Evolutionary conservation across 1,284 basidiomycete genomes (phyloP).

Genomic region (Puccinia horiana): DNA sequence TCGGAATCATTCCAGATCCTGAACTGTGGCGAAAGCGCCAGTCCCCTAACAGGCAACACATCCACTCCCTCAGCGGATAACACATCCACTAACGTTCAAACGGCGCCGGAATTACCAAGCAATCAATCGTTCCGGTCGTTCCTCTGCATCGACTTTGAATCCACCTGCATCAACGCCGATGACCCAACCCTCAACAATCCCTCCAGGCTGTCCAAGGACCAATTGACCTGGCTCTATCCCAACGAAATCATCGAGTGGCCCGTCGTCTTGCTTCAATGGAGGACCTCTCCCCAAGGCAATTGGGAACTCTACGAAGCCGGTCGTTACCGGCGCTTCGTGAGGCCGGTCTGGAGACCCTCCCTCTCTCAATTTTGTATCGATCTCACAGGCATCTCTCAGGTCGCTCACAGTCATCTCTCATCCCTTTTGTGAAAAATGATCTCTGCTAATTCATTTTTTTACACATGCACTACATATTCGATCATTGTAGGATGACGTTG

Average conservation of each 20-base stretch:
- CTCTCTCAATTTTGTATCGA: slow-evolving; percentile 80
- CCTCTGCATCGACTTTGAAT: slow-evolving; percentile 45
- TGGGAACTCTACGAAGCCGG: slow-evolving; percentile 67
- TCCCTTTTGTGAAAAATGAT: neutral
- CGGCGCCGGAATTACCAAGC: neutral
- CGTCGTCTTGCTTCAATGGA: slow-evolving; percentile 46
- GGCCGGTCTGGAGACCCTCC: slow-evolving; percentile 78
- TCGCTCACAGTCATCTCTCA: slow-evolving; percentile 56
- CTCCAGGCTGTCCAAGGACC: neutral
- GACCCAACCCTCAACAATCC: slow-evolving; percentile 38
- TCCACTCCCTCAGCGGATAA: neutral
- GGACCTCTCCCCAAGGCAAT: slow-evolving; percentile 39
- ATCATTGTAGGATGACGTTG: slow-evolving; percentile 70
- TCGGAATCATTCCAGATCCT: neutral
- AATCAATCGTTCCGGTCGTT: slow-evolving; percentile 40
- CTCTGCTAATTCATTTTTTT: slow-evolving; percentile 36
- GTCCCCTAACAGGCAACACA: neutral
- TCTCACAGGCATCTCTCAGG: slow-evolving; percentile 90
- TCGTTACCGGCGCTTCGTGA: slow-evolving; percentile 84
- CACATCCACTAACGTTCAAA: neutral
- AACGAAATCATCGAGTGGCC: slow-evolving; percentile 49
- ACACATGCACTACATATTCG: slow-evolving; percentile 36
- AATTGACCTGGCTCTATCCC: slow-evolving; percentile 42
- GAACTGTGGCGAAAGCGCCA: neutral
- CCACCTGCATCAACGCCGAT: slow-evolving; percentile 38